Conservation (phyloP, 2,329 filamentous ascomycete species). For the Harringtonia lauricola region DNA sequence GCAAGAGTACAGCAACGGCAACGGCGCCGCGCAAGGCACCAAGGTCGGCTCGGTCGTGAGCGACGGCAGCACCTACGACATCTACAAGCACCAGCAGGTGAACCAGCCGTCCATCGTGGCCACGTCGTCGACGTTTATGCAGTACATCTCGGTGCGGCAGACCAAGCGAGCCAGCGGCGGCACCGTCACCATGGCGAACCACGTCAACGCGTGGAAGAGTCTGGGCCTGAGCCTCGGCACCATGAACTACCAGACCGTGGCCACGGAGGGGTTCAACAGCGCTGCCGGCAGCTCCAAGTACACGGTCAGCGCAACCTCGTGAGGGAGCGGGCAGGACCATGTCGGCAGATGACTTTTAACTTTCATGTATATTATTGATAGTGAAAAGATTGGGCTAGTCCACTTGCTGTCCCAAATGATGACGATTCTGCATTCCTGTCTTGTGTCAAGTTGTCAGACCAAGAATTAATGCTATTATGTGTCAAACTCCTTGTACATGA, state of each 20-base stretch:
- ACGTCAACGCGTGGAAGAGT: slow-evolving; percentile 36
- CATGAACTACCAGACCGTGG: slow-evolving; percentile 36
- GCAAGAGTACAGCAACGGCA: slow-evolving; percentile 11
- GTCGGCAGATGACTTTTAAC: too few species aligned
- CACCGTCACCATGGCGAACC: slow-evolving; percentile 32
- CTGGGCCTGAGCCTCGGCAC: slow-evolving; percentile 30
- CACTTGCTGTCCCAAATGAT: too few species aligned
- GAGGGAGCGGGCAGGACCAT: background rate
- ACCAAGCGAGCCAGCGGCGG: slow-evolving; percentile 36
- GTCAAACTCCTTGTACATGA: too few species aligned
- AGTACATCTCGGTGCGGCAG: slow-evolving; percentile 39
- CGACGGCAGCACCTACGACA: slow-evolving; percentile 24
- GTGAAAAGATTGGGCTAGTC: too few species aligned
- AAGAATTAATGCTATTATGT: too few species aligned
- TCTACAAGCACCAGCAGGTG: slow-evolving; percentile 21
- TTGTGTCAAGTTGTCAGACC: too few species aligned
- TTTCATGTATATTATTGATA: too few species aligned
- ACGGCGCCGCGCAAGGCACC: slow-evolving; percentile 8
- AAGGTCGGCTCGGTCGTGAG: slow-evolving; percentile 18
- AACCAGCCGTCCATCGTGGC: slow-evolving; percentile 33
- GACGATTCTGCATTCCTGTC: too few species aligned
- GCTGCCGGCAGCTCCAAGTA: slow-evolving; percentile 19
- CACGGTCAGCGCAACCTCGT: slow-evolving; percentile 9
- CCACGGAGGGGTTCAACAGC: slow-evolving; percentile 32
- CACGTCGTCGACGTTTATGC: slow-evolving; percentile 32